phyloP scores from a whole-genome alignment of 2,329 filamentous ascomycete species.

The Penicillium sp. region DNA sequence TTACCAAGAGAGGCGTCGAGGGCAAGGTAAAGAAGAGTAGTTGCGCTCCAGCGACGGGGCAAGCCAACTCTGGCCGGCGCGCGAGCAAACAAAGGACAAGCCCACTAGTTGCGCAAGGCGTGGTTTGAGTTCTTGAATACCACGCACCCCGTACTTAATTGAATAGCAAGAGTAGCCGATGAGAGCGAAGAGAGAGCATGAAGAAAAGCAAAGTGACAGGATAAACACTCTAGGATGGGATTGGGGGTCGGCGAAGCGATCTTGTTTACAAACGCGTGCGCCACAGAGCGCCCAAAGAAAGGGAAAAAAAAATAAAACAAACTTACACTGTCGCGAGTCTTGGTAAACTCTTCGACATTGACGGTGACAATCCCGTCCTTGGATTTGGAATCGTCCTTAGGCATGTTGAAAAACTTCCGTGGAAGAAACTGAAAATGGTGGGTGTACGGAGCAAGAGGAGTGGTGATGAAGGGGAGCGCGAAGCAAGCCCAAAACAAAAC shows the following conservation, averaged over 20 bases:
- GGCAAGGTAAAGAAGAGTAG: constrained; percentile 5
- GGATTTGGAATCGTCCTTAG: constrained; percentile 43
- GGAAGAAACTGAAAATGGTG: constrained; percentile 41
- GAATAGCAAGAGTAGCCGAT: not conserved
- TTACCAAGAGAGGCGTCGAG: constrained; percentile 20
- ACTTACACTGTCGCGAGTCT: constrained; percentile 82
- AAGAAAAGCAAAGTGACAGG: not conserved
- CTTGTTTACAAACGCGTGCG: constrained; percentile 11
- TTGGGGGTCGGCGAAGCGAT: constrained; percentile 10
- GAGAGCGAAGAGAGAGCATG: not conserved
- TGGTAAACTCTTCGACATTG: constrained; percentile 75
- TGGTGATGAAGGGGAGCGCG: constrained; percentile 16
- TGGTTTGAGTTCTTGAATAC: not conserved
- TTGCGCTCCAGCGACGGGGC: constrained; percentile 10
- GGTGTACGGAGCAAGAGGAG: constrained; percentile 25
- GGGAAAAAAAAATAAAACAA: constrained; percentile 22
- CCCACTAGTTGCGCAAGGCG: not conserved
- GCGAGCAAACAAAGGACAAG: not conserved
- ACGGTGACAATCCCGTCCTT: constrained; percentile 44
- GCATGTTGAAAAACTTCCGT: constrained; percentile 55
- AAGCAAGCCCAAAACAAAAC: constrained; percentile 16
- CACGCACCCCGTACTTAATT: not conserved
- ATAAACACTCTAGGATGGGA: constrained; percentile 10
- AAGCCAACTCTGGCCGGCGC: not conserved
- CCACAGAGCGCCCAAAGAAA: not conserved